Evolutionary conservation across 331 rosid species (phyloP).

Genomic region (Saraca asoca): DNA sequence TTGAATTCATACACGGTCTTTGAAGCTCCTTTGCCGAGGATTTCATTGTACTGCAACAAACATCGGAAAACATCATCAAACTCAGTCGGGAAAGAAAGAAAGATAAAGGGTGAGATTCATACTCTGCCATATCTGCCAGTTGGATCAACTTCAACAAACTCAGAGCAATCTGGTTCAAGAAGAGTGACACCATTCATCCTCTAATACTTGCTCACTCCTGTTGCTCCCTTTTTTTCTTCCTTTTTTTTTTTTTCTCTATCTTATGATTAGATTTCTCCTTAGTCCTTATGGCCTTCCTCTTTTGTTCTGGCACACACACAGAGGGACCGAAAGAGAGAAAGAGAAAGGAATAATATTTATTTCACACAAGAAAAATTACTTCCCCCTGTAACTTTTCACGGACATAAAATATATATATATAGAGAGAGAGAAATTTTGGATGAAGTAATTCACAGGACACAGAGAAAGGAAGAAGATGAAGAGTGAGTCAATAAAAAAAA

Average conservation of each 20-base stretch:
- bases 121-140: slow-evolving; percentile 99
- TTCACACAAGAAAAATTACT: slow-evolving; percentile 31
- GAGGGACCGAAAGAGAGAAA: slow-evolving; percentile 24
- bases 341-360: slow-evolving; percentile 23
- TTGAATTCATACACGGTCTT: slow-evolving; percentile 74
- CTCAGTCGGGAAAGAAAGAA: not conserved
- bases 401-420: not conserved
- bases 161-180: slow-evolving; percentile 61
- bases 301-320: slow-evolving; percentile 47
- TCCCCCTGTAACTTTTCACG: slow-evolving; percentile 9
- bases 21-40: slow-evolving; percentile 96
- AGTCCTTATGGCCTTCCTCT: slow-evolving; percentile 30
- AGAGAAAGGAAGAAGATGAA: not conserved
- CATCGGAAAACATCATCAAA: slow-evolving; percentile 28
- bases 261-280: slow-evolving; percentile 35
- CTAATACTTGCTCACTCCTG: not conserved
- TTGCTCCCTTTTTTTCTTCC: too few species aligned
- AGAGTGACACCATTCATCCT: slow-evolving; percentile 60
- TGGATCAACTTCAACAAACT: slow-evolving; percentile 93
- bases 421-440: not conserved
- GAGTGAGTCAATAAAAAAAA: too few species aligned
- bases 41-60: slow-evolving; percentile 65
- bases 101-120: slow-evolving; percentile 11
- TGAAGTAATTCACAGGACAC: not conserved
- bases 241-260: not conserved